Evolutionary conservation across 768 basidiomycete genomes (phyloP).

Genomic region (Termitomyces sp.): DNA sequence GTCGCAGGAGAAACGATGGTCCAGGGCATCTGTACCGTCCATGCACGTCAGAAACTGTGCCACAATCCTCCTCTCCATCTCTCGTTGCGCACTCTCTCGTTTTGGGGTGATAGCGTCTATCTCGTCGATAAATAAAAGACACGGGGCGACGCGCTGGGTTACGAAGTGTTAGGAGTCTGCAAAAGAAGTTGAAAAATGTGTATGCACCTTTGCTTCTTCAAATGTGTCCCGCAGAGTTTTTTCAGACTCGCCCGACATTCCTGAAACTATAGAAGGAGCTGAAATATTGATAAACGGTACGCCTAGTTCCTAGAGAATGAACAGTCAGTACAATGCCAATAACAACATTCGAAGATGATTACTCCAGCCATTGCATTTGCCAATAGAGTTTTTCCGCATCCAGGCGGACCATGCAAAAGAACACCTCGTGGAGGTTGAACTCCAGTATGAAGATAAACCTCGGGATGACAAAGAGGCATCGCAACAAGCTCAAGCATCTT

Average conservation of each 20-base stretch:
- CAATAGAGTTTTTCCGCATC: constrained; percentile 93
- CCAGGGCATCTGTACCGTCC: constrained; percentile 64
- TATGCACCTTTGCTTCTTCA: constrained; percentile 86
- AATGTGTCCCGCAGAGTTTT: constrained; percentile 95
- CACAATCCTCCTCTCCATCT: constrained; percentile 97
- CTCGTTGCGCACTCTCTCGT: constrained; percentile 93
- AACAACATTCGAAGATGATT: constrained; percentile 20
- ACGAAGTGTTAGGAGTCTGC: background rate
- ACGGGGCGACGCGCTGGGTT: constrained; percentile 77
- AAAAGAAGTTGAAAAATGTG: background rate
- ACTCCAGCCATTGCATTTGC: constrained; percentile 96
- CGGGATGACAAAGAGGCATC: constrained; percentile 92
- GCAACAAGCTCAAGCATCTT: constrained; percentile 96
- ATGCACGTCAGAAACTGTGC: constrained; percentile 98
- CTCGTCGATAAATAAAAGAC: constrained; percentile 94
- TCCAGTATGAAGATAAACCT: constrained; percentile 91
- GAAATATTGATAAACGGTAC: constrained; percentile 93
- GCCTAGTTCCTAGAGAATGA: constrained; percentile 65
- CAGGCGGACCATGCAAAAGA: constrained; percentile 90
- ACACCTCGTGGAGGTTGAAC: constrained; percentile 92
- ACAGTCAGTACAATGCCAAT: background rate
- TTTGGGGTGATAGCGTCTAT: constrained; percentile 98
- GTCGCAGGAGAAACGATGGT: background rate
- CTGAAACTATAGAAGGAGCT: constrained; percentile 92
- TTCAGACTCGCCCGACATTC: constrained; percentile 98